Evolutionary conservation across 768 basidiomycete genomes (phyloP), one percentile per base, ranked within the genome.

Genomic region (Rhodotorula paludigena): DNA sequence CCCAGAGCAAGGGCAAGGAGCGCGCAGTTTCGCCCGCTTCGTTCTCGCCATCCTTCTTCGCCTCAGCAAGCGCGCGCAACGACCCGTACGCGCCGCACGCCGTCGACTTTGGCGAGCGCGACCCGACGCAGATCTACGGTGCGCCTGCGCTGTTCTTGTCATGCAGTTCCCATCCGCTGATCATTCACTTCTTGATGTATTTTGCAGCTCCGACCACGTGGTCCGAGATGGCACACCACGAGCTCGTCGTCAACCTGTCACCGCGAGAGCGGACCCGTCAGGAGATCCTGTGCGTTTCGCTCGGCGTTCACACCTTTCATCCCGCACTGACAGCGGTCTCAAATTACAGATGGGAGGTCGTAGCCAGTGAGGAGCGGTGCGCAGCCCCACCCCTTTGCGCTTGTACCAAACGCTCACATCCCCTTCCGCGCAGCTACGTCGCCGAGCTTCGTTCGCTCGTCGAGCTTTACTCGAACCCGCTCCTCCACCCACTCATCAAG

Each of bases 191-290:
- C 16, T 33, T 21, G 23, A 39, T 7, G 28, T 5, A 1, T 18
- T 28, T 7, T 30, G 5, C 57, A 68, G 69, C 72, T 9, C 73
- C 73, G 20, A 64, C 71, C 9, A 77, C 74, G 18, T 77, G 77
- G 77, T 63, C 69, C 33, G 73, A 77, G 61, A 72, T 76, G 72
- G 76, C 75, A 9, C 66, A 76, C 36, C 70, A 71, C 20, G 76
- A 77, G 36, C 63, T 77, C 41, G 72, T 77, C 42, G 69, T 69
- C 42, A 76, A 77, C 49, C 47, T 77, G 0, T 69, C 70, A 20
- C 63, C 71, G 14, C 63, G 77, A 41, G 77, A 77, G 42, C 42
- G 77, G 53, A 77, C 74, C 36, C 57, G 77, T 54, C 77, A 77
- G 57, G 77, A 77, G 60, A 76, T 77, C 5, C 65, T 76, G 55